Evolutionary conservation across 805 yeast genomes (phyloP).

Genomic region (Millerozyma acaciae): DNA sequence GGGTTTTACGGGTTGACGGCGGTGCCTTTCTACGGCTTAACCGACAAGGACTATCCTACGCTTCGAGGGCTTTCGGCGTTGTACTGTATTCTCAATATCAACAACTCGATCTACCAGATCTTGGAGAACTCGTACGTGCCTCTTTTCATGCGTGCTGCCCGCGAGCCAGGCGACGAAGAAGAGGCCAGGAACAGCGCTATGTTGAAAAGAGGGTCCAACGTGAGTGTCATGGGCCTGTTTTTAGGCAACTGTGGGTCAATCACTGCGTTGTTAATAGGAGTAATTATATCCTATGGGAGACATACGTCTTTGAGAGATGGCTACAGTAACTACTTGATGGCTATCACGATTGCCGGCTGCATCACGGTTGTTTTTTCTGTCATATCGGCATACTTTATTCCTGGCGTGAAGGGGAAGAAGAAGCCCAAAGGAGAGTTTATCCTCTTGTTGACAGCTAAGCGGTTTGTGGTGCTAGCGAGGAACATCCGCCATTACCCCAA

Average conservation of each 20-base stretch:
- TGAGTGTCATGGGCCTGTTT: constrained; percentile 35
- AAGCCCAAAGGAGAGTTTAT: constrained; percentile 23
- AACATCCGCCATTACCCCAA: constrained; percentile 26
- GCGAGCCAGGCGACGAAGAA: constrained; percentile 15
- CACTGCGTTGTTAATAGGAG: constrained; percentile 33
- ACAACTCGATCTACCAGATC: constrained; percentile 30
- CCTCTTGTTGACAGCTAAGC: constrained; percentile 21
- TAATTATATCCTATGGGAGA: constrained; percentile 29
- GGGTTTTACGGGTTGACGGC: constrained; percentile 30
- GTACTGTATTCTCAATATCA: constrained; percentile 26
- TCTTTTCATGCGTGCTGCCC: constrained; percentile 32
- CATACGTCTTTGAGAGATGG: constrained; percentile 22
- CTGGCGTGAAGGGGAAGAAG: constrained; percentile 24
- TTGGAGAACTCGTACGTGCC: constrained; percentile 40
- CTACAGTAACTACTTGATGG: constrained; percentile 31
- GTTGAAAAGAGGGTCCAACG: constrained; percentile 28
- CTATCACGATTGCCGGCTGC: constrained; percentile 37
- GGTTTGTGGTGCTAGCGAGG: constrained; percentile 20
- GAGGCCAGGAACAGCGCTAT: constrained; percentile 20
- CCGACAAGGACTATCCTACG: constrained; percentile 13
- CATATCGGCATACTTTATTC: constrained; percentile 24
- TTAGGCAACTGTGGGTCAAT: constrained; percentile 36
- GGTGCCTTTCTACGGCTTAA: constrained; percentile 32
- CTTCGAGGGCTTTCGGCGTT: constrained; percentile 25
- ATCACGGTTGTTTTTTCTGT: constrained; percentile 25